Base-by-base conservation (phyloP, 1,284 basidiomycete genomes). In the Hypsizygus ulmarius region DNA sequence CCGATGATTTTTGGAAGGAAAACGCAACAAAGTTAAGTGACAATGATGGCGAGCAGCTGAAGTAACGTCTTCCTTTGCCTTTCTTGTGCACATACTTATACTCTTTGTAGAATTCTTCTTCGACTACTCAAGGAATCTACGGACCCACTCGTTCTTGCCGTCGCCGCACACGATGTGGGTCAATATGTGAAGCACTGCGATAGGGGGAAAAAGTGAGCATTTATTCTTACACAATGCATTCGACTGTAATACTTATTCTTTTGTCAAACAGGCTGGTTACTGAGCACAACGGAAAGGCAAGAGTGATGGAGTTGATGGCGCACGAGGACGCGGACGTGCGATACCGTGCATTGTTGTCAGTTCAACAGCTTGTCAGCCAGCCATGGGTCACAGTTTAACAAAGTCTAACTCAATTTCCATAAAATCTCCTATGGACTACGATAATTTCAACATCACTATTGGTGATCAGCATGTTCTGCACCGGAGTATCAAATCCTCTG, bases 1-100 rank as follows among this genome's bases (percentile, higher is more conserved):
- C 90, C 5, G 96, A 98, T 50, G 84, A 93, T 43, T 99, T 99
- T 70, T 99, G 96, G 96, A 92, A 90, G 62, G 93, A 96, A 71
- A 98, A 99, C 62, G 93, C 89, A 0, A 69, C 70, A 5, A 92
- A 84, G 63, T 69, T 97, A 42, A 90, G 91, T 56, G 92, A 95
- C 53, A 82, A 79, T 49, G 84, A 90, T 61, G 79, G 84, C 52
- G 82, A 85, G 58, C 84, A 90, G 52, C 75, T 96, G 50, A 93
- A 87, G 92, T 93, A 45, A 43, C 57, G 39, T 34, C 16, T 39
- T 29, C 37, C 15, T 3, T 36, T 16, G 14, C 18, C 18, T 29
- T 32, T 11, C 18, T 37, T 37, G 10, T 32, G 28, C 27, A 10
- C 38, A 43, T 25, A 43, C 12, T 10, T 19, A 39, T 25, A 50